Evolutionary conservation across 768 basidiomycete genomes (phyloP).

Genomic region (Tulasnella sp.): DNA sequence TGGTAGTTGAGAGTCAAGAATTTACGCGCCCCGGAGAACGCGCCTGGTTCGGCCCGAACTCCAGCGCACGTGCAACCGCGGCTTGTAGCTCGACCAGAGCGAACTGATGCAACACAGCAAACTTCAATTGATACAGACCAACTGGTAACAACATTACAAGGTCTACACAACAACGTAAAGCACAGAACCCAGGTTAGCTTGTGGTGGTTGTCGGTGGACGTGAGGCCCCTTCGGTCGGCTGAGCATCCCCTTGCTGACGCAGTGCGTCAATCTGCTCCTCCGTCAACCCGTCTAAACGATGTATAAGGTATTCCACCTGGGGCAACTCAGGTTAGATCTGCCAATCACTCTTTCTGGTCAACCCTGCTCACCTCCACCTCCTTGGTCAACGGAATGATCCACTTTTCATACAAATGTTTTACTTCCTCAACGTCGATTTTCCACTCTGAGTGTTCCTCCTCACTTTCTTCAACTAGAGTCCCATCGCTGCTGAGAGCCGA

Average conservation of each 20-base stretch:
- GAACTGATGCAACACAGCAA: not conserved
- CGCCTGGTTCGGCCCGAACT: not conserved
- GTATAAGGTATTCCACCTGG: conserved; percentile 93
- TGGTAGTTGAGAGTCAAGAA: conserved; percentile 11
- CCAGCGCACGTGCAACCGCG: not conserved
- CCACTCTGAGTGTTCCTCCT: conserved; percentile 32
- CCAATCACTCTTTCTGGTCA: not conserved
- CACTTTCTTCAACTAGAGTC: conserved; percentile 24
- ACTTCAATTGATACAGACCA: not conserved
- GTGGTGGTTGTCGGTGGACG: not conserved
- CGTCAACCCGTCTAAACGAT: conserved; percentile 79
- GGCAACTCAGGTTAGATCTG: not conserved
- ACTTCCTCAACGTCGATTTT: conserved; percentile 94
- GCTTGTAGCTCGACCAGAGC: not conserved
- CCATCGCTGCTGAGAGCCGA: conserved; percentile 34
- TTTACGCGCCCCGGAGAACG: not conserved
- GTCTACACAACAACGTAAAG: not conserved
- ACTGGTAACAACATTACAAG: not conserved
- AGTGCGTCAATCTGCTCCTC: conserved; percentile 73
- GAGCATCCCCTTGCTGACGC: conserved; percentile 27
- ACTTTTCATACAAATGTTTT: conserved; percentile 87
- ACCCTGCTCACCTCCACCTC: conserved; percentile 79
- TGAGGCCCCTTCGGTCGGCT: not conserved
- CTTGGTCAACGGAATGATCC: conserved; percentile 95
- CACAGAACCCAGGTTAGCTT: not conserved